phyloP scores from a whole-genome alignment of 2,329 filamentous ascomycete species.

The Phyllosticta citriasiana region DNA sequence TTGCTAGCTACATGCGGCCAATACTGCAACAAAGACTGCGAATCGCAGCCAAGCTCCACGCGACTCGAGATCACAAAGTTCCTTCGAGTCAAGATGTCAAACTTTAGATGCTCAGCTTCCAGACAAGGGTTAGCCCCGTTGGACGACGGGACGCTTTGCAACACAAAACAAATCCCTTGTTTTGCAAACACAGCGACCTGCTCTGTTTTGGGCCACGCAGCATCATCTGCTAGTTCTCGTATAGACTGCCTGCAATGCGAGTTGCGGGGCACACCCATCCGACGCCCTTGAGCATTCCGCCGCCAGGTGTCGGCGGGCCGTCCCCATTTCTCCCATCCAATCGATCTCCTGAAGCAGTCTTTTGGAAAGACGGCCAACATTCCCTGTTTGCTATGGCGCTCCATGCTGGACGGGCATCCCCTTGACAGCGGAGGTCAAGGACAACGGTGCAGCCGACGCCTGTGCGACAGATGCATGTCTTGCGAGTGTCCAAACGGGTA shows the following conservation, averaged over 20 bases:
- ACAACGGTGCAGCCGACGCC: background rate
- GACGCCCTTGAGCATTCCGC: background rate
- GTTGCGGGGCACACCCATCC: background rate
- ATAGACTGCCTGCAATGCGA: background rate
- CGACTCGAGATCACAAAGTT: background rate
- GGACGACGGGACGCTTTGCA: background rate
- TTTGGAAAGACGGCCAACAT: background rate
- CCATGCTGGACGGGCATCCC: background rate
- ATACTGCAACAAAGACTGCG: background rate
- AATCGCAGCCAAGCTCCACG: background rate
- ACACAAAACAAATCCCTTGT: background rate
- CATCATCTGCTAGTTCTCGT: background rate
- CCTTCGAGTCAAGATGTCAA: background rate
- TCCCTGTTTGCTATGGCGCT: background rate
- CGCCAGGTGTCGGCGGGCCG: background rate
- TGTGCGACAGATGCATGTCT: background rate
- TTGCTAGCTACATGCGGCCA: background rate
- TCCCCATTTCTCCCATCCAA: constrained; percentile 1
- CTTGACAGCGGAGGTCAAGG: background rate
- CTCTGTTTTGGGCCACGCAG: background rate
- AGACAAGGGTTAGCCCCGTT: background rate
- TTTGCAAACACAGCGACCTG: background rate
- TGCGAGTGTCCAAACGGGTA: background rate
- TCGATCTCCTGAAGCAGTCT: background rate
- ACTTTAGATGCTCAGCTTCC: background rate